Conservation (phyloP, 352 stramenopile genomes). For the Phytophthora aleatoria region DNA sequence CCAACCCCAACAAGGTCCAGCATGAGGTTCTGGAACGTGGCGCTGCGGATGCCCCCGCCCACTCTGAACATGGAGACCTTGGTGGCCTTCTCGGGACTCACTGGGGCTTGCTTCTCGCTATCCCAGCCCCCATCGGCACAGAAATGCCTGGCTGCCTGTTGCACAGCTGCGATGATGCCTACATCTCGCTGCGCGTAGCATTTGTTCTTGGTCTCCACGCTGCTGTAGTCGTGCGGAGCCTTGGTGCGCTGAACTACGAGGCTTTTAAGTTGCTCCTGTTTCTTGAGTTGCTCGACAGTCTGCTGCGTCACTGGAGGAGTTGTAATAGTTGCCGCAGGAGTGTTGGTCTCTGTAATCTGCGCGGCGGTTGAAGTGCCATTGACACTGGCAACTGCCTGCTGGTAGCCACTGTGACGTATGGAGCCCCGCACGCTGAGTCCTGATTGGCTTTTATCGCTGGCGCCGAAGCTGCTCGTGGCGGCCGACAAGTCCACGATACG, state of each 20-base stretch:
- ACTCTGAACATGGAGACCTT: constrained; percentile 43
- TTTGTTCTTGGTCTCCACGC: constrained; percentile 21
- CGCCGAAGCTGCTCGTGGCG: constrained; percentile 5
- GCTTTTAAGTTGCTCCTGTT: constrained; percentile 22
- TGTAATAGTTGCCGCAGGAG: constrained; percentile 6
- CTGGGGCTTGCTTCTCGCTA: constrained; percentile 9
- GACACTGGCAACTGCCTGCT: constrained; percentile 4
- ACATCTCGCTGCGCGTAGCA: constrained; percentile 46
- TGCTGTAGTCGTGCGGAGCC: constrained; percentile 34
- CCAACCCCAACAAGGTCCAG: constrained; percentile 46
- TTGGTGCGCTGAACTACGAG: constrained; percentile 25
- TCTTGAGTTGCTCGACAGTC: constrained; percentile 22
- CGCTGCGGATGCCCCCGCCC: constrained; percentile 30
- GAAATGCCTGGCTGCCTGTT: constrained; percentile 26
- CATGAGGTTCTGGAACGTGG: constrained; percentile 51
- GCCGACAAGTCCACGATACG: constrained; percentile 18
- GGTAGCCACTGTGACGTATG: constrained; percentile 23
- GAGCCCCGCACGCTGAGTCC: constrained; percentile 20
- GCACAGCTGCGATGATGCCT: constrained; percentile 34
- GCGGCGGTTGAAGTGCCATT: constrained; percentile 3
- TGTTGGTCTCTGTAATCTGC: constrained; percentile 1
- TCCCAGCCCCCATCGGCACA: constrained; percentile 28
- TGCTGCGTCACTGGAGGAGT: constrained; percentile 12
- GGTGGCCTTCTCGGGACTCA: constrained; percentile 26
- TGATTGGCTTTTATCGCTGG: constrained; percentile 12